Base-by-base conservation (phyloP, 1,284 basidiomycete species). In the Boletus semigastroideus region DNA sequence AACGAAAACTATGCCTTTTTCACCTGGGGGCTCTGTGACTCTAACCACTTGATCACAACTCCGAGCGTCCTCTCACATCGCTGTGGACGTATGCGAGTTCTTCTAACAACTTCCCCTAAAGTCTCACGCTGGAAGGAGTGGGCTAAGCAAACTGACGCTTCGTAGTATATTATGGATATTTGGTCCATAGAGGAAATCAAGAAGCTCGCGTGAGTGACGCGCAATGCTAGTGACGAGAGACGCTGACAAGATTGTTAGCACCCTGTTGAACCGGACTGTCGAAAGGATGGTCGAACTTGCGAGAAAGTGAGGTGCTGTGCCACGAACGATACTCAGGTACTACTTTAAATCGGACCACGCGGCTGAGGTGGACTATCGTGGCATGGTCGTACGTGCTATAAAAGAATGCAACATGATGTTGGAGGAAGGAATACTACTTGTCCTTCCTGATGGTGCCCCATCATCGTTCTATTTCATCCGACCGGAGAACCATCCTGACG, bases 121-220 rank as follows among this genome's bases (percentile, higher is more conserved):
- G 5, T 31, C 17, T 31, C 19, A 4, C 42, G 47, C 25, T 52
- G 42, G 47, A 50, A 41, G 37, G 46, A 43, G 14, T 52, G 51
- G 47, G 44, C 31, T 16, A 50, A 51, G 30, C 42, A 41, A 45
- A 41, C 16, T 13, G 28, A 30, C 25, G 19, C 50, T 27, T 34
- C n/a, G 7, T 36, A 30, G 22, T 51, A 50, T 20, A 44, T 53
- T 14, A 53, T 45, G 42, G 39, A 53, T 17, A 16, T 52, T 5
- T 52, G 47, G 51, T 34, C 51, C 3, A 17, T 13, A 7, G 25
- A 50, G 27, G 51, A 53, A 33, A 42, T 53, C 2, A 10, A 37
- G 22, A 38, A 22, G 40, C 48, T 53, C 17, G 47, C 51, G 51
- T 53, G 6, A 12, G 51, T 44, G n/a, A 42, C 25, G 25, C 25